Conservation (phyloP, 495 filamentous ascomycete genomes). For the Xylaria palmicola region DNA sequence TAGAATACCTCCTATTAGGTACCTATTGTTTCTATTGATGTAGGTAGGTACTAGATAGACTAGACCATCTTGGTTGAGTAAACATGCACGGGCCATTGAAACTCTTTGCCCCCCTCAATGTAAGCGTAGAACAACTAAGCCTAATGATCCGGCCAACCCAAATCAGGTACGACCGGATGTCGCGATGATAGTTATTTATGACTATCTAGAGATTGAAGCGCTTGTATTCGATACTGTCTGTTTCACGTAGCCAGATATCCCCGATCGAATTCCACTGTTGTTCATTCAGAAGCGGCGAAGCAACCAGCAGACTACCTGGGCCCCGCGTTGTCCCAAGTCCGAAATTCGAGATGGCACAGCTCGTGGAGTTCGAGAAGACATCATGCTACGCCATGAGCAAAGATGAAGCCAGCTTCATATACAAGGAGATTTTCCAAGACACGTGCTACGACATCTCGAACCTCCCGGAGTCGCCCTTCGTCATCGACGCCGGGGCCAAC, state of each 20-base stretch:
- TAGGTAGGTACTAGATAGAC: neutral
- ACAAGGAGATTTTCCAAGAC: conserved; percentile 25
- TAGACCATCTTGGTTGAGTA: neutral
- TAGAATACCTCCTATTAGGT: no score
- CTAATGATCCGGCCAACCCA: no score
- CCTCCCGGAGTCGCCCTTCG: conserved; percentile 20
- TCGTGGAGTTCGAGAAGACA: neutral
- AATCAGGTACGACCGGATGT: neutral
- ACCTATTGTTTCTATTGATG: no score
- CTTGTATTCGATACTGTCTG: neutral
- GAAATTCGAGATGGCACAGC: neutral
- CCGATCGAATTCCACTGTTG: neutral
- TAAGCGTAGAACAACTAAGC: no score
- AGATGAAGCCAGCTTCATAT: conserved; percentile 20
- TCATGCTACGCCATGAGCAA: conserved; percentile 5
- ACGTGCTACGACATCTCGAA: conserved; percentile 13
- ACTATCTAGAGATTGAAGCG: neutral
- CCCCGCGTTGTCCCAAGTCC: neutral
- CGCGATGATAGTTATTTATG: neutral
- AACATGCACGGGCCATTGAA: neutral
- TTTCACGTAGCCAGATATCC: neutral
- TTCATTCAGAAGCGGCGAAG: neutral
- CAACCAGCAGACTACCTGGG: neutral
- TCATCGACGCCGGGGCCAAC: conserved; percentile 30
- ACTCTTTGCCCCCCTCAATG: neutral